Base-by-base conservation (phyloP, 768 basidiomycete species). In the Nidularia pulvinata region DNA sequence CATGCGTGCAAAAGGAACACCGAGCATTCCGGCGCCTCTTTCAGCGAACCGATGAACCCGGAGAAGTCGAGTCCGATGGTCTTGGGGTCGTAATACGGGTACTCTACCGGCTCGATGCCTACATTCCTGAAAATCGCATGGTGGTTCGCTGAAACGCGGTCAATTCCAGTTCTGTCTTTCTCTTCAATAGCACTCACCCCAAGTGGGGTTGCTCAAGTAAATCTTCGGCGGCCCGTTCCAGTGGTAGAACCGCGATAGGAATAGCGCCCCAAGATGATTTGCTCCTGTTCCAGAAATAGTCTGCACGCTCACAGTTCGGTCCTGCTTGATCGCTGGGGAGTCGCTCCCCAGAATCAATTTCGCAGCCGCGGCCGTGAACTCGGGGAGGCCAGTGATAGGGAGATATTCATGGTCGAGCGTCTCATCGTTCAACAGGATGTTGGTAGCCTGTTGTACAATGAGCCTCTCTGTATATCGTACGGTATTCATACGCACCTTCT, bases 261-360 rank as follows among this genome's bases (percentile, higher is more conserved):
- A 97, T 50, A 94, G 72, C 2, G 87, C 95, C 25, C 86, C 95
- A 47, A 96, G 81, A 70, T 96, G 95, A 75, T 96, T 95, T 48
- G 95, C 95, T 48, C 95, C 95, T 2, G 95, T 98, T 30, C 95
- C 95, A 11, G 93, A 96, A 59, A 97, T 91, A 11, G 95, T 95
- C 74, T 98, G 95, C 46, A 90, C 90, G 66, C 88, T 90, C 39
- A 83, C 78, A 33, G 86, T 86, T 49, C 93, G 84, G 33, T 76
- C 77, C 56, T 92, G 88, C 58, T 78, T 72, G 56, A 98, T 73
- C 11, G 86, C 90, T 50, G 79, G 75, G 13, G 89, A 89, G 46
- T 84, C 74, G n/a, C 77, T 35, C 5, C 93, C 92, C 39, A 97
- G 78, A 44, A 96, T 88, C 47, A 98, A 73, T 61, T 83, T 86